Evolutionary conservation across 768 basidiomycete genomes (phyloP), one percentile per base, ranked within the genome.

Genomic region (Sporobolomyces phaffii): DNA sequence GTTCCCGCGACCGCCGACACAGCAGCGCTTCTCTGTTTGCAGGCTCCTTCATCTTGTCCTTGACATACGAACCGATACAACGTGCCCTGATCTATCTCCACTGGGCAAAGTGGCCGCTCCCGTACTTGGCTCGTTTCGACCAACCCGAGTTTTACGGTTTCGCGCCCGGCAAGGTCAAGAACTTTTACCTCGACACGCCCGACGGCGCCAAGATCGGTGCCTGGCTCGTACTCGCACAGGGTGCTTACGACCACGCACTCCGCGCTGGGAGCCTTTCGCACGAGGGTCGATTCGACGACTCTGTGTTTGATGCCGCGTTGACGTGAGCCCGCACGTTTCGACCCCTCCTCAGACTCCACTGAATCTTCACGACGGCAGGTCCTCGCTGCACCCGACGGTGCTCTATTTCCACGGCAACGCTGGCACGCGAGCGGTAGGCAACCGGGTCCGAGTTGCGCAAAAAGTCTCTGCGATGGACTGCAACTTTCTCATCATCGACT

Each of bases 391-490:
- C 31, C 90, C 90, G 0, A 92, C 88, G 0, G 80, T 94, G n/a
- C 80, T 97, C n/a, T 94, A 89, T 78, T 81, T 93, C 47, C 94
- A 97, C 70, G 94, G 94, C 14, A 94, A 94, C 68, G 87, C 86
- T 0, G 92, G 81, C 0, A 91, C 88, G 0, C 84, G 93, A 20
- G 89, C 89, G 0, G 80, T 83, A 9, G 69, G 79, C 1, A 82
- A 81, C 45, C 87, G 93, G 15, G 80, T 92, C n/a, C 81, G 81
- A 22, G 82, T 85, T 2, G 73, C 51, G 1, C 57, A 68, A 9
- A 62, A 72, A 44, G n/a, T 65, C 22, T 40, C 40, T 43, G 83
- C 86, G 1, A 78, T 90, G 10, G 79, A 80, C 22, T 83, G 83
- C 24, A 93, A 93, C 76, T 86, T 96, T 18, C 79, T 97, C 29